Percentiles rank a stretch among this genome's conserved stretches.
Evolutionary conservation across 2,329 filamentous ascomycete species (phyloP).

Genomic region (Calycina marina): DNA sequence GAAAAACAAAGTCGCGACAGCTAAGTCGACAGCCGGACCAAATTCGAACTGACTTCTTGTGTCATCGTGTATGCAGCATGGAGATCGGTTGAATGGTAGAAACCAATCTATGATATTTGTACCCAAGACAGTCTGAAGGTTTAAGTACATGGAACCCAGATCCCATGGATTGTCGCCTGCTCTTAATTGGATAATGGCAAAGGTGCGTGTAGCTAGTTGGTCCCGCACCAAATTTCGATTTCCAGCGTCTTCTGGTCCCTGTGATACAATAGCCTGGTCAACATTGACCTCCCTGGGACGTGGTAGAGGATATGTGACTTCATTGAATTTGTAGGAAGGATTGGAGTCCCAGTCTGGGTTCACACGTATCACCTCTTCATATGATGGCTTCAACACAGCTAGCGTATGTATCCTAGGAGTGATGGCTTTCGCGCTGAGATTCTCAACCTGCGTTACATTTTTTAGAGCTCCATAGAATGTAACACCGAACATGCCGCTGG

Average conservation of each 20-base stretch:
- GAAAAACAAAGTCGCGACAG: constrained; percentile 27
- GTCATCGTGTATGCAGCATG: constrained; percentile 54
- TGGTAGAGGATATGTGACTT: constrained; percentile 44
- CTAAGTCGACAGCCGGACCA: constrained; percentile 42
- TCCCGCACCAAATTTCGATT: constrained; percentile 9
- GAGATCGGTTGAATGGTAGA: constrained; percentile 59
- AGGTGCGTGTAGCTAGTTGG: constrained; percentile 42
- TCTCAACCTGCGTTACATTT: constrained; percentile 79
- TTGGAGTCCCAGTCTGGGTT: constrained; percentile 25
- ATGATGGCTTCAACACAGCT: constrained; percentile 50
- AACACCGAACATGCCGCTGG: constrained; percentile 59
- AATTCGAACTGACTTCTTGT: constrained; percentile 53
- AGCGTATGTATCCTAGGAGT: constrained; percentile 58
- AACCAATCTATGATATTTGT: constrained; percentile 60
- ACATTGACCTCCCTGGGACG: too few species aligned
- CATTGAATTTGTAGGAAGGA: constrained; percentile 28
- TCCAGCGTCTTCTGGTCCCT: neutral
- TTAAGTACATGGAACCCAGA: constrained; percentile 46
- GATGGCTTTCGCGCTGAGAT: constrained; percentile 39
- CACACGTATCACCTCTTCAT: constrained; percentile 5
- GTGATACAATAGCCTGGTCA: neutral
- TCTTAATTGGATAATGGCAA: constrained; percentile 58
- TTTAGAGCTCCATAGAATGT: constrained; percentile 53
- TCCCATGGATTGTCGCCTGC: constrained; percentile 79
- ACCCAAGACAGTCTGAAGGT: constrained; percentile 74